Conservation (phyloP, 1,139 yeast species). For the Diutina mesorugosa region DNA sequence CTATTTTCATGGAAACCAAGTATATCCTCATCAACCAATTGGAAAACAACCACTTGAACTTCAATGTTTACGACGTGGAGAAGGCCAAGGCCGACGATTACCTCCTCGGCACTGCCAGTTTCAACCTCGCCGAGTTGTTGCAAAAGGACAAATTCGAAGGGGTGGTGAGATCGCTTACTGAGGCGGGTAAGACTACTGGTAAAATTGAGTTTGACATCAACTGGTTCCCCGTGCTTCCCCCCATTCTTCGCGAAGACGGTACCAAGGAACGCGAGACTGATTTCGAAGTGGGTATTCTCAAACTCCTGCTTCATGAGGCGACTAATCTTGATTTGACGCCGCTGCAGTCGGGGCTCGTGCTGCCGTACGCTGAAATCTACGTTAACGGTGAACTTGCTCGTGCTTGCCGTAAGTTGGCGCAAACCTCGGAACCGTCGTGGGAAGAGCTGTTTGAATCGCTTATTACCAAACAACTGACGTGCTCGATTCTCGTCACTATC, state of each 20-base stretch:
- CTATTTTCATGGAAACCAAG: slow-evolving; percentile 56
- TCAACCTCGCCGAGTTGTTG: slow-evolving; percentile 44
- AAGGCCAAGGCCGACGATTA: slow-evolving; percentile 38
- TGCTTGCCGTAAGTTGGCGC: slow-evolving; percentile 46
- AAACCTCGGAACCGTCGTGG: slow-evolving; percentile 63
- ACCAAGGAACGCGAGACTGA: slow-evolving; percentile 36
- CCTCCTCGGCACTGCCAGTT: slow-evolving; percentile 37
- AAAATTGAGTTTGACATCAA: slow-evolving; percentile 45
- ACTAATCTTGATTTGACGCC: slow-evolving; percentile 51
- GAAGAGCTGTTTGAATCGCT: slow-evolving; percentile 49
- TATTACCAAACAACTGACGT: slow-evolving; percentile 43
- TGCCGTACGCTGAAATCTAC: slow-evolving; percentile 58
- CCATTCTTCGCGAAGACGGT: slow-evolving; percentile 36
- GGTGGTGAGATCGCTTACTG: slow-evolving; percentile 22
- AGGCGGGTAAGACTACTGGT: slow-evolving; percentile 50
- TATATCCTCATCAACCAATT: slow-evolving; percentile 45
- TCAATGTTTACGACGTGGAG: slow-evolving; percentile 40
- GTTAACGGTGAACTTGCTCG: slow-evolving; percentile 42
- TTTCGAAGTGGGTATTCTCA: slow-evolving; percentile 59
- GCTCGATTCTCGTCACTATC: slow-evolving; percentile 40
- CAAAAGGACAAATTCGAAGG: slow-evolving; percentile 33
- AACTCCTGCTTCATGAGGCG: slow-evolving; percentile 60
- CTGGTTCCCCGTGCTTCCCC: slow-evolving; percentile 48
- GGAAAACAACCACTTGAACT: slow-evolving; percentile 39
- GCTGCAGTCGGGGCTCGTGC: slow-evolving; percentile 57